Conservation (phyloP, 139 green algal genomes). For the Chlamydomonas urium region DNA sequence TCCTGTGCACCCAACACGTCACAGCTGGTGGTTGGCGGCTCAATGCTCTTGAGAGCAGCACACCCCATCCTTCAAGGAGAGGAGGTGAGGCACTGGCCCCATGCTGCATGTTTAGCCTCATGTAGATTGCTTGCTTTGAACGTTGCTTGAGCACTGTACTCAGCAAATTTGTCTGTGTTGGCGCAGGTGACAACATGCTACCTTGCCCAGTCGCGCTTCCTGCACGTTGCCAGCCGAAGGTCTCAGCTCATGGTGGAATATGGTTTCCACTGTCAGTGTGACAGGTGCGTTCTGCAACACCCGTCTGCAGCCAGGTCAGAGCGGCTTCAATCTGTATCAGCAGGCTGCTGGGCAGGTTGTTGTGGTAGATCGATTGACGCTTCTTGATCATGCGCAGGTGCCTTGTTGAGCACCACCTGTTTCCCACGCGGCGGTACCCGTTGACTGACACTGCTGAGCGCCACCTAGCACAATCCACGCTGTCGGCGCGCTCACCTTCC, state of each 20-base stretch:
- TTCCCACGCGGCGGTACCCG: conserved; percentile 12
- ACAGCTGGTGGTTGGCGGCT: conserved; percentile 13
- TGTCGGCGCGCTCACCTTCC: background rate
- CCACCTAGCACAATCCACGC: background rate
- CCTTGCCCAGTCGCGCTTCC: conserved; percentile 12
- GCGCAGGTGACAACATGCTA: conserved; percentile 26
- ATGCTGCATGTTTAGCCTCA: conserved; percentile 5
- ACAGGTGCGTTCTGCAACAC: background rate
- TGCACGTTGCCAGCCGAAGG: conserved; percentile 16
- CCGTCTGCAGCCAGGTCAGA: background rate
- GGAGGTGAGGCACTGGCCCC: background rate
- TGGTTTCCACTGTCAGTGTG: conserved; percentile 31
- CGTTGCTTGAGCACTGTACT: no score
- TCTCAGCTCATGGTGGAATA: conserved; percentile 15
- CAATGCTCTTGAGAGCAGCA: conserved; percentile 22
- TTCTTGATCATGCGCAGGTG: conserved; percentile 2
- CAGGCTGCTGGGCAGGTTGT: background rate
- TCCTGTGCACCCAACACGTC: conserved; percentile 33
- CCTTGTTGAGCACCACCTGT: conserved; percentile 18
- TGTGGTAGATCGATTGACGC: background rate
- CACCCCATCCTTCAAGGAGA: conserved; percentile 15
- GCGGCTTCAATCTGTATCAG: background rate
- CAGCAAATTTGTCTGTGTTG: conserved; percentile 3
- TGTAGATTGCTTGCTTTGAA: background rate
- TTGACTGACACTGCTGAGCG: background rate